These are phyloP conservation scores for Aspergillus affinis DNA, from an alignment of 495 filamentous ascomycete species.

Conservation along the genomic window DNA sequence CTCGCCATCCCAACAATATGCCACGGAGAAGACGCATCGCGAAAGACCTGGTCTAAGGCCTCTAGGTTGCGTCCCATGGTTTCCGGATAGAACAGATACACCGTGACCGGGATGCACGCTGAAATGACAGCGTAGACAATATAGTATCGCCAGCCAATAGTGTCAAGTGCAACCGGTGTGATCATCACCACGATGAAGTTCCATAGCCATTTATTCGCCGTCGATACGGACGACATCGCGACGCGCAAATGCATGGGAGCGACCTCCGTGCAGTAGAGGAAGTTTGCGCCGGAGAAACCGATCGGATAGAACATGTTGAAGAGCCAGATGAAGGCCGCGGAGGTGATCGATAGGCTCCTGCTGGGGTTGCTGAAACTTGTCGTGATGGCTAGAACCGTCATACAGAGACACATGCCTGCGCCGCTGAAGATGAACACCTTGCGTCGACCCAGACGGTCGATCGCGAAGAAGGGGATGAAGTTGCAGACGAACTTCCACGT, in stretches of 20 bases:
- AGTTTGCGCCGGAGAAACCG: slow-evolving; percentile 52
- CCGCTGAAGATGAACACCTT: slow-evolving; percentile 33
- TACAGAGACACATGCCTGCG: slow-evolving; percentile 26
- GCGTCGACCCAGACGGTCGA: slow-evolving; percentile 28
- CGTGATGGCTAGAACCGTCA: slow-evolving; percentile 35
- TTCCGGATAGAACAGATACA: slow-evolving; percentile 58
- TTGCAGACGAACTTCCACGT: slow-evolving; percentile 46
- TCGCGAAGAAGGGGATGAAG: slow-evolving; percentile 21
- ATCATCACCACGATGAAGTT: slow-evolving; percentile 51
- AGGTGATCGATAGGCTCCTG: slow-evolving; percentile 30
- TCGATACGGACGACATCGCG: slow-evolving; percentile 45
- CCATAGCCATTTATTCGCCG: slow-evolving; percentile 47
- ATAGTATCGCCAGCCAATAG: slow-evolving; percentile 54
- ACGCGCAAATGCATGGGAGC: slow-evolving; percentile 46
- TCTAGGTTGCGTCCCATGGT: slow-evolving; percentile 19
- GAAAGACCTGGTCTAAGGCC: slow-evolving; percentile 18
- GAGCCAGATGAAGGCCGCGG: slow-evolving; percentile 43
- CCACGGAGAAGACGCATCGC: slow-evolving; percentile 8
- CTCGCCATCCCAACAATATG: slow-evolving; percentile 8
- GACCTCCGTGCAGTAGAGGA: slow-evolving; percentile 52
- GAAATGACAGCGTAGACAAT: slow-evolving; percentile 46
- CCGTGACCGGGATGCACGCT: slow-evolving; percentile 35
- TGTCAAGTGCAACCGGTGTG: slow-evolving; percentile 52
- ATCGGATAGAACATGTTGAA: slow-evolving; percentile 54
- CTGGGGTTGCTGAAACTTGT: slow-evolving; percentile 39